These are phyloP conservation scores for Gossypium mustelinum DNA, from an alignment of 345 rosid genomes.

Conservation along the genomic window DNA sequence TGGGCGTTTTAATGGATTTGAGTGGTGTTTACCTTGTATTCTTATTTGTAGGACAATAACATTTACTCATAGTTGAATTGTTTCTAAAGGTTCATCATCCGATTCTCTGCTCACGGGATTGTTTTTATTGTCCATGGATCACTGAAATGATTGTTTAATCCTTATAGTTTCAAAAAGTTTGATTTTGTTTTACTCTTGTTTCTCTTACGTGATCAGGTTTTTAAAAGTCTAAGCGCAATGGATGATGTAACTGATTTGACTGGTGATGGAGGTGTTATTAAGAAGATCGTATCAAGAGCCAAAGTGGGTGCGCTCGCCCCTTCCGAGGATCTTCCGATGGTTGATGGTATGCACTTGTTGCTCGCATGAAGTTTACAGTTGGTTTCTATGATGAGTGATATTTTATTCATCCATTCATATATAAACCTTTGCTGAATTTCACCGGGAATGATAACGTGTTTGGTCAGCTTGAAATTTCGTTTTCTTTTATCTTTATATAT, in stretches of 20 bases:
- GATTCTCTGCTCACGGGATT: not conserved
- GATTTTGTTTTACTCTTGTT: not conserved
- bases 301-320: slow-evolving; percentile 62
- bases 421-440: not conserved
- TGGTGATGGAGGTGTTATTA: slow-evolving; percentile 81
- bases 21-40: not conserved
- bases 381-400: not conserved
- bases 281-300: slow-evolving; percentile 55
- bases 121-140: not conserved
- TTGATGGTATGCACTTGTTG: slow-evolving; percentile 54
- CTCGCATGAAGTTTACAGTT: not conserved
- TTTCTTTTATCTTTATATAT: not conserved
- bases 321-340: slow-evolving; percentile 74
- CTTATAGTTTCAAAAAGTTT: not conserved
- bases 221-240: slow-evolving; percentile 35
- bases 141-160: not conserved
- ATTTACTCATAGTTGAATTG: not conserved
- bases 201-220: slow-evolving; percentile 13
- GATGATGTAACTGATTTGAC: slow-evolving; percentile 59
- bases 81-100: not conserved
- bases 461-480: not conserved
- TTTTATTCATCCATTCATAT: not conserved
- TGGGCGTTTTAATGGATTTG: not conserved
- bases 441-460: not conserved
- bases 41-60: not conserved